Evolutionary conservation across 148 eudicot species (phyloP), one percentile per base, ranked within the genome.

Genomic region (Diospyros lotus): DNA sequence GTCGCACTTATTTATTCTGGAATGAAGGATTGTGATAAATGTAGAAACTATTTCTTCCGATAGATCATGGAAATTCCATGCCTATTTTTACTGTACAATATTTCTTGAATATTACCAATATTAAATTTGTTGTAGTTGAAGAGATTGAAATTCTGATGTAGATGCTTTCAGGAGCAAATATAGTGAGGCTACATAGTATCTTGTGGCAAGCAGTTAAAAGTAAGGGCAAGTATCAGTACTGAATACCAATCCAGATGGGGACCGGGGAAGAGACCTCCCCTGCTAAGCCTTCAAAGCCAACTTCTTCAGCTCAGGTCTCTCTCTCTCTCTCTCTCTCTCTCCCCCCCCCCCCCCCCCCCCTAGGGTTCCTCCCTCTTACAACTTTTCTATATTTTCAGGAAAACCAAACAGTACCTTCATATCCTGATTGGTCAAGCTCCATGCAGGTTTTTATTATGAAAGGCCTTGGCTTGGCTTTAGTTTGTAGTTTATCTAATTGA

Each of bases 351-450:
- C 12, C 8, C 42, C 58, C 38, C 1, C 54, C 14, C 45, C 6
- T 41, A 0, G 14, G 3, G 1, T 6, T 38, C 71, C 43, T 75
- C 13, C 51, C 44, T 66, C 28, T 68, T 55, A 70, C 15, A 64
- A 13, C 41, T 80, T 54, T 48, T 48, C 52, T 66, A 72, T 10
- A 67, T 67, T 81, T 83, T 17, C 85, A 91, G 98, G 98, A 91
- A 77, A 79, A 87, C 14, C 80, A 91, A 70, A 39, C 86, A 66
- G 61, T 82, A 44, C 87, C 91, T 66, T 68, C 89, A 68, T 91
- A 86, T 83, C 89, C 94, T 74, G 94, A 91, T 79, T 88, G 97
- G 96, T 76, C 87, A 76, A 87, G 85, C 74, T 79, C 93, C n/a
- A 84, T 93, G 91, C 96, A 93, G 98, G 98, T 70, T 91, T 68